Evolutionary conservation across 352 stramenopile species (phyloP), one percentile per base, ranked within the genome.

Genomic region (Phytopythium montanum): DNA sequence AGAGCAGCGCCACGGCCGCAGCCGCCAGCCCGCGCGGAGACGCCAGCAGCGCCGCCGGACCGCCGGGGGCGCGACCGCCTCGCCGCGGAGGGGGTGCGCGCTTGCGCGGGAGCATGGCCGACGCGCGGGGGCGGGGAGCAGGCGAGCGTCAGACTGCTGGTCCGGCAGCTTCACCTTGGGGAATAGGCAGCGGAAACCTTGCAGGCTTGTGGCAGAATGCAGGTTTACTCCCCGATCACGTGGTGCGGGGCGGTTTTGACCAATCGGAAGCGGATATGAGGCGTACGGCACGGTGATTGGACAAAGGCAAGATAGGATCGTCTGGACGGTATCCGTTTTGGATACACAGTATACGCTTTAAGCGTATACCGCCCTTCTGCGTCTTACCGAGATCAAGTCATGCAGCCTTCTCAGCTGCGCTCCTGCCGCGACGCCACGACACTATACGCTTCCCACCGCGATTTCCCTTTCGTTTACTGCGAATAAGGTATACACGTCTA

Each of bases 1-100:
- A 87, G 51, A 88, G 55, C 33, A 77, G 33, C 0, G 59, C 69
- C 34, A 89, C 55, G 9, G 59, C 66, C 13, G 48, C 33, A 23
- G 83, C 5, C 33, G 33, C 51, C 5, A 56, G 51, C 14, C 51
- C 5, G 14, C 51, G 51, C 51, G 33, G 45, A n/a, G 45, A 52
- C 45, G 45, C 10, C 45, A 52, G 45, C 45, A 52, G 25, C 45
- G 26, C 45, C 45, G 45, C 45, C 45, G 34, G 45, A 0, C 45
- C 45, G 45, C 45, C 25, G 45, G 21, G 0, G 3, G 9, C 51
- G 25, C 21, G 29, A 8, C 29, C 19, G 4, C 33, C 51, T 21
- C 51, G n/a, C 13, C 51, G 31, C 9, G 51, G 14, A 2, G 51
- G 31, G 19, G 29, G 31, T 10, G 29, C 31, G 31, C 31, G 31